phyloP scores from a whole-genome alignment of 2,329 filamentous ascomycete genomes.

The Hypoxylon rubiginosum region DNA sequence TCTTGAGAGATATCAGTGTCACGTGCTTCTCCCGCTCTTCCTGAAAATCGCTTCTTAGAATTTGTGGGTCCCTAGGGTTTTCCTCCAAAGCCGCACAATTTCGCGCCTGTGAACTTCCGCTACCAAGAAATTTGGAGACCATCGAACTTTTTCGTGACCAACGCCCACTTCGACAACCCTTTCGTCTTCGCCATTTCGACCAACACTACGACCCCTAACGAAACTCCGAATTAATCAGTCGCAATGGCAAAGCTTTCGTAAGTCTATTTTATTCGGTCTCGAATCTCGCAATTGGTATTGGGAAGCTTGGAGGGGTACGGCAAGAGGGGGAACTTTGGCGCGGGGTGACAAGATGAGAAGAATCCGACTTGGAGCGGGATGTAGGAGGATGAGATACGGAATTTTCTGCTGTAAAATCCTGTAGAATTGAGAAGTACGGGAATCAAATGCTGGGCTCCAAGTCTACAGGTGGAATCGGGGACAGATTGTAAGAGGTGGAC shows the following conservation, averaged over 20 bases:
- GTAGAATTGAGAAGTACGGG: background rate
- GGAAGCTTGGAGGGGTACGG: slow-evolving; percentile 24
- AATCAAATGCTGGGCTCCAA: slow-evolving; percentile 3
- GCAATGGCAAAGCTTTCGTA: slow-evolving; percentile 52
- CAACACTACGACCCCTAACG: slow-evolving; percentile 32
- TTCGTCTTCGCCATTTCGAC: slow-evolving; percentile 20
- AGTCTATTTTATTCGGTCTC: slow-evolving; percentile 40
- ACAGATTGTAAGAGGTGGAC: slow-evolving; percentile 1
- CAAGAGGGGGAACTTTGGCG: slow-evolving; percentile 30
- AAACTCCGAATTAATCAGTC: slow-evolving; percentile 36
- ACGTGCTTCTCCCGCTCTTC: slow-evolving; percentile 6
- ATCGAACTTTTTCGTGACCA: slow-evolving; percentile 35
- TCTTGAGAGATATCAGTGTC: background rate
- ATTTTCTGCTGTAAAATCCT: background rate
- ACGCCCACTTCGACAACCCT: slow-evolving; percentile 11
- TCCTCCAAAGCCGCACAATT: slow-evolving; percentile 38
- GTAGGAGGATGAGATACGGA: slow-evolving; percentile 5
- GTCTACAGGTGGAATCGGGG: background rate
- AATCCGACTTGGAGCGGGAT: background rate
- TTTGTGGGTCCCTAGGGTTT: slow-evolving; percentile 44
- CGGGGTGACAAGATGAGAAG: slow-evolving; percentile 5
- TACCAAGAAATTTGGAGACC: slow-evolving; percentile 39
- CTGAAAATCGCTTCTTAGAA: slow-evolving; percentile 34
- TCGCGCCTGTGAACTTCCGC: slow-evolving; percentile 20
- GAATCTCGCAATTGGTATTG: slow-evolving; percentile 18